These are phyloP conservation scores for Cercospora berteroae DNA, from an alignment of 2,329 filamentous ascomycete species.

Conservation along the genomic window DNA sequence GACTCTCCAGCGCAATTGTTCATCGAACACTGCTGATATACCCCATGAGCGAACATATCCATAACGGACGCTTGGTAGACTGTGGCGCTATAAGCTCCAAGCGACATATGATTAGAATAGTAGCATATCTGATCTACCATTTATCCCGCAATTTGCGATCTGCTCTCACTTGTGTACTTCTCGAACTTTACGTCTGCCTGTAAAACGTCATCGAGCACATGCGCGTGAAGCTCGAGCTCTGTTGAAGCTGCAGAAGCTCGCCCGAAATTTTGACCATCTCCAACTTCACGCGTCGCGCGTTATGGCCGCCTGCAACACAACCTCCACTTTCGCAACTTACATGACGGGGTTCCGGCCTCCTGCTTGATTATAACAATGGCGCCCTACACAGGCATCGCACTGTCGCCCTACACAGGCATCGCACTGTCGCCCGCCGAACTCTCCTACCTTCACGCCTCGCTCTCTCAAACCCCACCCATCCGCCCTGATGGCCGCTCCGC, in stretches of 20 bases:
- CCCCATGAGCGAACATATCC: constrained; percentile 20
- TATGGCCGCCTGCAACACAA: neutral
- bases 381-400: constrained; percentile 60
- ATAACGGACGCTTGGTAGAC: constrained; percentile 7
- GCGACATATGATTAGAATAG: constrained; percentile 6
- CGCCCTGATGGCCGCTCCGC: constrained; percentile 81
- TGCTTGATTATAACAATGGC: constrained; percentile 50
- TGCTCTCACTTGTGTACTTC: neutral
- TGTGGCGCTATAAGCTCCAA: constrained; percentile 1
- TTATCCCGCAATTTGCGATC: neutral
- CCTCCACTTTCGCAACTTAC: neutral
- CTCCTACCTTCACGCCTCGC: constrained; percentile 87
- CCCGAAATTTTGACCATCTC: neutral
- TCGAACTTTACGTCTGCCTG: neutral
- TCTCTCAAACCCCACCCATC: constrained; percentile 76
- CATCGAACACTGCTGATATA: constrained; percentile 24
- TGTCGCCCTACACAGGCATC: constrained; percentile 75
- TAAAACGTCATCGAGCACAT: neutral
- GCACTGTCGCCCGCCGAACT: constrained; percentile 93
- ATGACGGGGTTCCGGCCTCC: neutral
- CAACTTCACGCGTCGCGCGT: neutral
- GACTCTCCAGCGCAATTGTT: constrained; percentile 9
- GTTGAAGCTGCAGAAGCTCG: neutral
- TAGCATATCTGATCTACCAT: neutral
- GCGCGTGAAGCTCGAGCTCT: neutral